Evolutionary conservation across 805 yeast species (phyloP), one percentile per base, ranked within the genome.

Genomic region (Barnettozyma pratensis): DNA sequence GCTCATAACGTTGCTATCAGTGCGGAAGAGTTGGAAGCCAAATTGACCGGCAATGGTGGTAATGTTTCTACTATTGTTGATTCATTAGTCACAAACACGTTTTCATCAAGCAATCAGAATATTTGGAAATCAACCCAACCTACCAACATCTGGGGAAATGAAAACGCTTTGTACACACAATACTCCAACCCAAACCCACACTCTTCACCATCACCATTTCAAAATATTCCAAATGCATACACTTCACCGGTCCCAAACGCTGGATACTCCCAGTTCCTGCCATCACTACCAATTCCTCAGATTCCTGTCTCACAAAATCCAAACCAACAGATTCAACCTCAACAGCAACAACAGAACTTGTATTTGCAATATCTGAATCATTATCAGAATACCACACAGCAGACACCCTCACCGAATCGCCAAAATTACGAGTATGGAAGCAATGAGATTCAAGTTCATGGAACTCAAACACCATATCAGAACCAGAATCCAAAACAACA

Each of bases 11-110:
- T 30, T n/a, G 29, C 38, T 3, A n/a, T 47, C 27, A 50, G 39
- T 27, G 49, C 54, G 3, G 56, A 51, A 35, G 52, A 53, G 5
- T 12, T 51, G n/a, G 54, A 50, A 30, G 46, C 50, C 2, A 50
- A 45, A 35, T 26, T 51, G 7, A 39, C 47, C 6, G 42, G 29
- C 9, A 29, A 19, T 10, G 30, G 4, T n/a, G 30, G 29, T 41
- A 40, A 11, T 29, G 36, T 31, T 28, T n/a, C 25, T 4, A 37
- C 49, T 6, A 41, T 46, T 11, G 37, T 41, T 12, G 44, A 46
- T 26, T 41, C 49, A 2, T 12, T 41, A 19, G 27, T 39, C 11
- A 46, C 48, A 26, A 39, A 42, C 34, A 34, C 50, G 7, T 35
- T 39, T 27, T 30, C 44, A 6, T 25, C 39, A 31, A 30, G 34